A percentile compares a stretch with the other conserved stretches of the same genome.
phyloP scores from a whole-genome alignment of 805 yeast genomes.

The Saccharomycopsis lassenensis region DNA sequence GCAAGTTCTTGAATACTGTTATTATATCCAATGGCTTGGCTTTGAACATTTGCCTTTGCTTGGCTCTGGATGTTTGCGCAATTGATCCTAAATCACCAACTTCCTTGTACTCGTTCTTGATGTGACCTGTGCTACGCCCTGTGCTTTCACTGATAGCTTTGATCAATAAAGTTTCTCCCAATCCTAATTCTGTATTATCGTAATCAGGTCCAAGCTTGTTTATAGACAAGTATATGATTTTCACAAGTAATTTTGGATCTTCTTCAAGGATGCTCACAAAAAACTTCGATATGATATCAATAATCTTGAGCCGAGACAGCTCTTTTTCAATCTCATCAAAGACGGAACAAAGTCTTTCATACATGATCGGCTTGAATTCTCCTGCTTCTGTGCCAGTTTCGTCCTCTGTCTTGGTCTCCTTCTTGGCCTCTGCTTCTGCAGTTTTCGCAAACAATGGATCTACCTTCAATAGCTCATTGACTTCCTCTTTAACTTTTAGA shows the following conservation, averaged over 20 bases:
- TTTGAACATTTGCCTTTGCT: constrained; percentile 88
- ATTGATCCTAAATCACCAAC: constrained; percentile 87
- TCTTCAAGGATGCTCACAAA: constrained; percentile 50
- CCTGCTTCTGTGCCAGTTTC: background rate
- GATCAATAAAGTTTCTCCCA: constrained; percentile 81
- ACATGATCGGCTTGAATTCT: constrained; percentile 23
- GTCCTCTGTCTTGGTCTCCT: background rate
- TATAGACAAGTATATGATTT: constrained; percentile 73
- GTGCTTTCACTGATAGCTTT: constrained; percentile 87
- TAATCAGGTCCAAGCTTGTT: constrained; percentile 92
- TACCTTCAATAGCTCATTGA: background rate
- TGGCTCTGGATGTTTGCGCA: constrained; percentile 72
- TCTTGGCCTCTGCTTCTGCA: background rate
- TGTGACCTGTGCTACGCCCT: constrained; percentile 62
- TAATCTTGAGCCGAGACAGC: constrained; percentile 73
- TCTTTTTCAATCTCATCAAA: constrained; percentile 75
- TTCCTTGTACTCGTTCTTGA: constrained; percentile 64
- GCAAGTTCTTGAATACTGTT: constrained; percentile 62
- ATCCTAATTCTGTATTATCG: constrained; percentile 85
- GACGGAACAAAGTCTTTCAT: constrained; percentile 41
- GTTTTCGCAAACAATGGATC: background rate
- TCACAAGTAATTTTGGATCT: constrained; percentile 45
- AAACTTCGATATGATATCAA: constrained; percentile 63
- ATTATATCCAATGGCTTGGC: constrained; percentile 71
- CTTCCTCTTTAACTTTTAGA: background rate